phyloP scores from a whole-genome alignment of 768 basidiomycete species.

The Mycena indigotica region DNA sequence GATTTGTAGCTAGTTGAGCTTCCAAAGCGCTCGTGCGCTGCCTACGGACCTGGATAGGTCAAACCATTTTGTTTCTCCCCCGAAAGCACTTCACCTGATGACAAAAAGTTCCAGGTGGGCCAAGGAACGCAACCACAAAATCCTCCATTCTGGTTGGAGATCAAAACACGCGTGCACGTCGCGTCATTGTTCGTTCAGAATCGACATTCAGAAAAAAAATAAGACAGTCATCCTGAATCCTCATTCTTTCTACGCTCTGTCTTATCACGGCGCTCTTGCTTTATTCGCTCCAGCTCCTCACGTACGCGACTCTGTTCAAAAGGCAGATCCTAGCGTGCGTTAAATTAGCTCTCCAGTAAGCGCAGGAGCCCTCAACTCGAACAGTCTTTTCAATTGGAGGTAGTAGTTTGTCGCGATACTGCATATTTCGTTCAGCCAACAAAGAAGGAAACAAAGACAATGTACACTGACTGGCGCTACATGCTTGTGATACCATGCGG shows the following conservation, averaged over 20 bases:
- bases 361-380: slow-evolving; percentile 38
- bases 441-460: neutral
- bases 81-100: slow-evolving; percentile 47
- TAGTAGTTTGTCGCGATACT: slow-evolving; percentile 78
- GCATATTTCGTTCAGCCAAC: neutral
- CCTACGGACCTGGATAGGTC: slow-evolving; percentile 40
- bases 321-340: slow-evolving; percentile 53
- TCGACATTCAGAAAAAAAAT: too few species aligned
- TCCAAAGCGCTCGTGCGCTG: slow-evolving; percentile 50
- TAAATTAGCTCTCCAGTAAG: neutral
- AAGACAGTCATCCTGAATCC: too few species aligned
- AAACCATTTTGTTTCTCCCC: neutral
- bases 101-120: slow-evolving; percentile 60
- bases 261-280: slow-evolving; percentile 58
- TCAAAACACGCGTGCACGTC: too few species aligned
- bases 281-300: slow-evolving; percentile 73
- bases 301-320: slow-evolving; percentile 66
- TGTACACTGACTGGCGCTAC: slow-evolving; percentile 65
- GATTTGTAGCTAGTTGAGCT: slow-evolving; percentile 16
- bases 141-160: neutral
- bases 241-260: too few species aligned
- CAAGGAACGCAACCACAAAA: slow-evolving; percentile 46
- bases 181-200: too few species aligned
- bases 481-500: slow-evolving; percentile 78
- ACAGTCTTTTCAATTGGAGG: slow-evolving; percentile 60